phyloP scores from a whole-genome alignment of 148 eudicot species.

The Nepenthes gracilis region DNA sequence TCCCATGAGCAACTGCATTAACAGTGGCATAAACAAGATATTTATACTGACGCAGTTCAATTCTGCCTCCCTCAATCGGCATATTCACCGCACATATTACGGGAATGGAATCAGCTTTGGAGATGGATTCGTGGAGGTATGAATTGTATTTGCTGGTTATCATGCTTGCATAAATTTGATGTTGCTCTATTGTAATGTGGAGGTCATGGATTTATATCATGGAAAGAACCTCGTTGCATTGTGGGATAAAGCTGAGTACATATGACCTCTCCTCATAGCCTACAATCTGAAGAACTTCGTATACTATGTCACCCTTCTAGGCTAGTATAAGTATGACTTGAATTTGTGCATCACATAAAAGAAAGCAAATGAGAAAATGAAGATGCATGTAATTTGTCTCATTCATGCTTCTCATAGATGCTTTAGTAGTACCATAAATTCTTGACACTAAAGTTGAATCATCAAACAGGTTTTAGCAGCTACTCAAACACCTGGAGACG shows the following conservation, averaged over 20 bases:
- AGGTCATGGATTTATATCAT: too few relatives aligned
- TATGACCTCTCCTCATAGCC: too few relatives aligned
- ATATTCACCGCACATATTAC: constrained; percentile 78
- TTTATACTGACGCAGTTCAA: constrained; percentile 86
- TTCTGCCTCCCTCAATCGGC: constrained; percentile 93
- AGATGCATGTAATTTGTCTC: background rate
- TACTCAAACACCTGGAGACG: constrained; percentile 86
- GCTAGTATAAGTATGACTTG: background rate
- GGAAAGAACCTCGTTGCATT: too few relatives aligned
- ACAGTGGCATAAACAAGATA: constrained; percentile 86
- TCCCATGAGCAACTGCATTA: constrained; percentile 97
- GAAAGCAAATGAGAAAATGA: background rate
- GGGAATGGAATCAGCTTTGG: constrained; percentile 90
- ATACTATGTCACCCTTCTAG: too few relatives aligned
- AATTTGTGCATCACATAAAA: background rate
- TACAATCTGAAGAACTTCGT: too few relatives aligned
- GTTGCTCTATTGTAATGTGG: too few relatives aligned
- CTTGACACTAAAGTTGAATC: background rate
- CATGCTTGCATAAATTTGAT: too few relatives aligned
- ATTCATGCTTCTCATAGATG: background rate
- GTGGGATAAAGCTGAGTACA: too few relatives aligned
- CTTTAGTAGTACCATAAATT: background rate
- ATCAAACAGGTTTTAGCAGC: constrained; percentile 79
- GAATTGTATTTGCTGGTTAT: background rate
- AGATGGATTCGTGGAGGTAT: constrained; percentile 93